A percentile compares a stretch with the other conserved stretches of the same genome.
phyloP scores from a whole-genome alignment of 1,139 yeast genomes.

The Pichia inconspicua region DNA sequence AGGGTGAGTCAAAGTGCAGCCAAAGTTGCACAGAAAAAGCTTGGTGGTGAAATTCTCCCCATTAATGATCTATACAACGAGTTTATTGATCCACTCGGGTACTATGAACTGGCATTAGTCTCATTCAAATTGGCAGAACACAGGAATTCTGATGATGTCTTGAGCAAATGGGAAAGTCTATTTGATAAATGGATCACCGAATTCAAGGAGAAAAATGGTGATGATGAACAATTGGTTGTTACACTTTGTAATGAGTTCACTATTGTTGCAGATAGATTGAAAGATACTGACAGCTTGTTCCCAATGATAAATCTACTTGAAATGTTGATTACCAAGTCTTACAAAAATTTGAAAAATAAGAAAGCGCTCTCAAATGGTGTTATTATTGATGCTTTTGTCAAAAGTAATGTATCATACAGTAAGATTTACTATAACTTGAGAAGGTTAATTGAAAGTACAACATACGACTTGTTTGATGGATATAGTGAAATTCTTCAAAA shows the following conservation, averaged over 20 bases:
- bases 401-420: slow-evolving; percentile 69
- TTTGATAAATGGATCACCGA: slow-evolving; percentile 36
- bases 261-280: slow-evolving; percentile 29
- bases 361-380: slow-evolving; percentile 39
- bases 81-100: slow-evolving; percentile 82
- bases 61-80: slow-evolving; percentile 78
- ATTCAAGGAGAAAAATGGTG: slow-evolving; percentile 23
- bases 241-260: slow-evolving; percentile 35
- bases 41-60: slow-evolving; percentile 59
- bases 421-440: slow-evolving; percentile 60
- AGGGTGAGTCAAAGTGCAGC: slow-evolving; percentile 41
- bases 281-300: slow-evolving; percentile 63
- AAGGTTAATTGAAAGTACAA: slow-evolving; percentile 59
- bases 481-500: slow-evolving; percentile 32
- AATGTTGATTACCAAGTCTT: slow-evolving; percentile 34
- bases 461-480: slow-evolving; percentile 39
- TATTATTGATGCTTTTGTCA: slow-evolving; percentile 61
- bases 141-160: slow-evolving; percentile 63
- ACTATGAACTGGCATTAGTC: slow-evolving; percentile 70
- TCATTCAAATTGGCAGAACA: slow-evolving; percentile 80
- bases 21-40: slow-evolving; percentile 41
- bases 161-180: slow-evolving; percentile 63
- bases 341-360: slow-evolving; percentile 23
- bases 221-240: slow-evolving; percentile 34
- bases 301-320: slow-evolving; percentile 70